Percentiles rank a stretch among this genome's conserved stretches.
Evolutionary conservation across 1,284 basidiomycete species (phyloP).

Genomic region (Rhodotorula glutinis): DNA sequence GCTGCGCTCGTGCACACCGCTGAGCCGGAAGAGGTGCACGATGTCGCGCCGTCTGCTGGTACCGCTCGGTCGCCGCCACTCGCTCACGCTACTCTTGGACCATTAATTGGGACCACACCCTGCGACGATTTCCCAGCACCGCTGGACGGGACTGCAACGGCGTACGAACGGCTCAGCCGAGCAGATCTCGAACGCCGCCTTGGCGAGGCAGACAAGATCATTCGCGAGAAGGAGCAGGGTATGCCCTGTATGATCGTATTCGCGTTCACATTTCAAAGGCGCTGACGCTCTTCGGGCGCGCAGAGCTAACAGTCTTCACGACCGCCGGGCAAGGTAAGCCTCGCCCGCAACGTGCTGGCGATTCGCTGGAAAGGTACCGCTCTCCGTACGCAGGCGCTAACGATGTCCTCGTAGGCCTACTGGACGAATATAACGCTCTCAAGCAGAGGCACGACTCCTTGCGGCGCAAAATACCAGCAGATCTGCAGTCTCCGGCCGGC

Average conservation of each 20-base stretch:
- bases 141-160: neutral
- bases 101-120: neutral
- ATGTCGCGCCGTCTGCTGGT: too few relatives aligned
- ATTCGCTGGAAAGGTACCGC: slow-evolving; percentile 52
- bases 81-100: too few relatives aligned
- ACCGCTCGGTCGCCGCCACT: too few relatives aligned
- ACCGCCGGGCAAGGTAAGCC: slow-evolving; percentile 19
- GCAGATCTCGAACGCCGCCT: slow-evolving; percentile 62
- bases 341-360: slow-evolving; percentile 55
- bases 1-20: too few relatives aligned
- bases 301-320: slow-evolving; percentile 22
- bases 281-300: neutral
- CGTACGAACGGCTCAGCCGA: slow-evolving; percentile 55
- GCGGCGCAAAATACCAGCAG: slow-evolving; percentile 11
- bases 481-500: too few relatives aligned
- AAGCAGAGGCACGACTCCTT: slow-evolving; percentile 48
- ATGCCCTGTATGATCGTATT: slow-evolving; percentile 40
- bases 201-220: slow-evolving; percentile 56
- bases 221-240: slow-evolving; percentile 73
- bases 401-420: slow-evolving; percentile 48
- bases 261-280: too few relatives aligned
- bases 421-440: slow-evolving; percentile 52
- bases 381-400: too few relatives aligned
- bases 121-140: neutral
- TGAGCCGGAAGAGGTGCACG: too few relatives aligned